phyloP scores from a whole-genome alignment of 805 yeast species.

The Hemisphaericaspora nanyangensis region DNA sequence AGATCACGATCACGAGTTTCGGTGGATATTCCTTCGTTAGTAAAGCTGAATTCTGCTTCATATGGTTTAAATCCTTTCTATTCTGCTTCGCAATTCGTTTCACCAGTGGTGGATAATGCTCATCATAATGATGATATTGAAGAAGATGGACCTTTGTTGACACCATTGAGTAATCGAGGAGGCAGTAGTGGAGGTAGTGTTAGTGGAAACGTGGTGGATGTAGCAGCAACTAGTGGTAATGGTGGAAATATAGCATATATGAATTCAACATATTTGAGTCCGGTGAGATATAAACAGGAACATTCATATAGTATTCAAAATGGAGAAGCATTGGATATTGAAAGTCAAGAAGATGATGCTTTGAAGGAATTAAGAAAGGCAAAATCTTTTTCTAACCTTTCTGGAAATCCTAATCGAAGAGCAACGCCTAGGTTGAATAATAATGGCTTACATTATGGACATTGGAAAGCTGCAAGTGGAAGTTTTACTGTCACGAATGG shows the following conservation, averaged over 20 bases:
- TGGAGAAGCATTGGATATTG: conserved; percentile 31
- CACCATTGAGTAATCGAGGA: conserved; percentile 10
- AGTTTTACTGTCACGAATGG: not conserved
- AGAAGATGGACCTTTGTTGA: conserved; percentile 21
- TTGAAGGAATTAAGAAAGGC: conserved; percentile 38
- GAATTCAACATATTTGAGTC: conserved; percentile 12
- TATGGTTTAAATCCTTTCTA: conserved; percentile 26
- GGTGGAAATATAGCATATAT: too few species aligned
- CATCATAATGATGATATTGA: conserved; percentile 17
- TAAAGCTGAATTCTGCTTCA: conserved; percentile 11
- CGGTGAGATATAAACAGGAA: conserved; percentile 5
- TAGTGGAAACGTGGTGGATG: too few species aligned
- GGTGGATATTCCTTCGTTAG: conserved; percentile 24
- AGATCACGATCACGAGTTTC: conserved; percentile 40
- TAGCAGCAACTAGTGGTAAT: too few species aligned
- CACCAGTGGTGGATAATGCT: conserved; percentile 22
- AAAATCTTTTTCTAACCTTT: conserved; percentile 23
- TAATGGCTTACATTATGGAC: not conserved
- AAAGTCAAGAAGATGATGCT: conserved; percentile 42
- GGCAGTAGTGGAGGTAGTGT: not conserved
- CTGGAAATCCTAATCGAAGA: not conserved
- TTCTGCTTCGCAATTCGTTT: conserved; percentile 21
- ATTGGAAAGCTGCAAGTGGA: not conserved
- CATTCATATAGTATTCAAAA: too few species aligned
- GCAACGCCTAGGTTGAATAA: not conserved